phyloP scores from a whole-genome alignment of 78 protist species.

The Diacronema lutheri region DNA sequence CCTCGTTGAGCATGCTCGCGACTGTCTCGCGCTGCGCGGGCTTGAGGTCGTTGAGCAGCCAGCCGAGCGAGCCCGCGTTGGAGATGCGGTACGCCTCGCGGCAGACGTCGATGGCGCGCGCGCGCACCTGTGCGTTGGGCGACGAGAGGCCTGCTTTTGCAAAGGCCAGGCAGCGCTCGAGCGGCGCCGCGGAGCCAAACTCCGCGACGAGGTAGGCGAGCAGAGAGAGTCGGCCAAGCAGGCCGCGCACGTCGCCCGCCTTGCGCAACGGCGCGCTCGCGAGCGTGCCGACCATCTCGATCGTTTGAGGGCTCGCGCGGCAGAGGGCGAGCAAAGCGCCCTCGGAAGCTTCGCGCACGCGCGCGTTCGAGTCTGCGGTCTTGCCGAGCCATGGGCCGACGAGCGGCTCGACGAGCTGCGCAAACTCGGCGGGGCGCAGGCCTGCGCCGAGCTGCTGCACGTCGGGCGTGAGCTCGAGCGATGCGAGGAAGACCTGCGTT shows the following conservation, averaged over 20 bases:
- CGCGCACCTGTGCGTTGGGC: slow-evolving; percentile 22
- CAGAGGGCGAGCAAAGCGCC: not conserved
- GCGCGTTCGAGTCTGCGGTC: not conserved
- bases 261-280: too few species aligned
- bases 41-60: not conserved
- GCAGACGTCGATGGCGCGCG: not conserved
- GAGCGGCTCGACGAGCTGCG: not conserved
- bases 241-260: not conserved
- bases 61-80: not conserved
- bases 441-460: not conserved
- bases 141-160: not conserved
- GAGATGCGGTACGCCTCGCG: not conserved
- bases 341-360: slow-evolving; percentile 11
- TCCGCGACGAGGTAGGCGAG: not conserved
- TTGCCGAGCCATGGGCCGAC: not conserved
- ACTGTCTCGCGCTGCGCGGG: not conserved
- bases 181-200: not conserved
- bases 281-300: too few species aligned
- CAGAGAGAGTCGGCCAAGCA: not conserved
- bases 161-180: not conserved
- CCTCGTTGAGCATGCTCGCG: not conserved
- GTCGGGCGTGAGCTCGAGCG: not conserved
- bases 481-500: not conserved
- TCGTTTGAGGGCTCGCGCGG: too few species aligned
- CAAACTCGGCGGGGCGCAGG: not conserved